A percentile compares a stretch with the other conserved stretches of the same genome.
phyloP scores from a whole-genome alignment of 2,329 filamentous ascomycete genomes.

The Fusarium keratoplasticum region DNA sequence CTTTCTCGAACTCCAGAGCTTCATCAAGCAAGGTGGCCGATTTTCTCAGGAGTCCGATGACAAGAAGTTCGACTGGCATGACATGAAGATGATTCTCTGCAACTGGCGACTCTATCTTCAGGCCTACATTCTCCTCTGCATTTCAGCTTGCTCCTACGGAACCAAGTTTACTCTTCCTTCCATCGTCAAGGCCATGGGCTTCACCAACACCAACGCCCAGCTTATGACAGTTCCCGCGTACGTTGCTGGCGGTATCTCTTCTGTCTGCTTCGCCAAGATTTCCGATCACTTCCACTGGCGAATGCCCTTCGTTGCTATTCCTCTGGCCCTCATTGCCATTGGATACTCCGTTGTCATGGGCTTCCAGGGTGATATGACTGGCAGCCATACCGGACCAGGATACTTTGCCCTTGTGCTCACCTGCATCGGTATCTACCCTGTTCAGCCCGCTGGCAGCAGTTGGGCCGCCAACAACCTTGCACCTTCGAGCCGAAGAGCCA shows the following conservation, averaged over 20 bases:
- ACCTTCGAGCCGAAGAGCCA: slow-evolving; percentile 49
- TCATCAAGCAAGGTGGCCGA: not conserved
- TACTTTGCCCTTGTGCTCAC: not conserved
- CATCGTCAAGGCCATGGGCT: not conserved
- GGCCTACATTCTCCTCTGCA: not conserved
- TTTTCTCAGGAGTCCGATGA: not conserved
- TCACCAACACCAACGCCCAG: not conserved
- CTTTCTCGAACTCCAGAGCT: not conserved
- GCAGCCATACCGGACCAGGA: not conserved
- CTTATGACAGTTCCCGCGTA: not conserved
- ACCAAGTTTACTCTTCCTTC: not conserved
- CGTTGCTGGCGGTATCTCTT: not conserved
- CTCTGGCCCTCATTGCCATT: not conserved
- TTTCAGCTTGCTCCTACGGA: not conserved
- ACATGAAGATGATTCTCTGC: not conserved
- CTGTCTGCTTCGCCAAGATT: not conserved
- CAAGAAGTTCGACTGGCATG: not conserved
- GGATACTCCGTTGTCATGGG: not conserved
- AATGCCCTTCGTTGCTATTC: not conserved
- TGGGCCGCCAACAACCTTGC: slow-evolving; percentile 58
- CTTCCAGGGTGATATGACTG: not conserved
- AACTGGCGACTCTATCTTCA: not conserved
- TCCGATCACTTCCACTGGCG: not conserved
- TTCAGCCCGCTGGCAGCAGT: not conserved
- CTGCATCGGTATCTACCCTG: not conserved